Evolutionary conservation across 1,284 basidiomycete species (phyloP).

Genomic region (Pseudomicrostroma phylloplanum): DNA sequence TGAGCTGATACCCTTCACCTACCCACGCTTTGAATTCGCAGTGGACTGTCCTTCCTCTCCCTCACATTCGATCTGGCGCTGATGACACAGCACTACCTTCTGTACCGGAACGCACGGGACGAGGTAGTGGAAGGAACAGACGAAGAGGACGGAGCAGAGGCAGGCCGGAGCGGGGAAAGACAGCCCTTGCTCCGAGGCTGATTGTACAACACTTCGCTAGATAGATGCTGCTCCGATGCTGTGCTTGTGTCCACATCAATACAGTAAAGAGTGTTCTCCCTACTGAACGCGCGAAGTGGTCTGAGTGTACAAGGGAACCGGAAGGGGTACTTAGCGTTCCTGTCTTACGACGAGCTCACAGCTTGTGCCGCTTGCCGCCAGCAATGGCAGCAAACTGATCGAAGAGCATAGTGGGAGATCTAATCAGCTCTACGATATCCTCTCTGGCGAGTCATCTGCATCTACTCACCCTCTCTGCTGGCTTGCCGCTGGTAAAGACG

Average conservation of each 20-base stretch:
- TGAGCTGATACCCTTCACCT: conserved; percentile 5
- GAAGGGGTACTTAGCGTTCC: too few relatives aligned
- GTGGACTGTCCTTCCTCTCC: conserved; percentile 48
- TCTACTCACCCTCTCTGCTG: conserved; percentile 3
- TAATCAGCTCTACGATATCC: not conserved
- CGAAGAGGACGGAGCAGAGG: too few relatives aligned
- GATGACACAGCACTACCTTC: conserved; percentile 51
- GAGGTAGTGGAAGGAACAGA: not conserved
- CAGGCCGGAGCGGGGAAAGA: too few relatives aligned
- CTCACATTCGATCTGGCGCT: conserved; percentile 51
- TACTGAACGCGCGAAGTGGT: too few relatives aligned
- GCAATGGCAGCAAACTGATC: not conserved
- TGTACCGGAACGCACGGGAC: conserved; percentile 29
- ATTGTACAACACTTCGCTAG: too few relatives aligned
- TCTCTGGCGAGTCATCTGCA: not conserved
- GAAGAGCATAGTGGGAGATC: not conserved
- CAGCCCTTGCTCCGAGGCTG: too few relatives aligned
- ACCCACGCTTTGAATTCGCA: not conserved
- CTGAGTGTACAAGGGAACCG: too few relatives aligned
- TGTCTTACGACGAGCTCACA: not conserved
- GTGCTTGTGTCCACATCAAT: too few relatives aligned
- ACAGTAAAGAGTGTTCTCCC: too few relatives aligned
- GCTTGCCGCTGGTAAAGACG: conserved; percentile 1
- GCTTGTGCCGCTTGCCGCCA: not conserved
- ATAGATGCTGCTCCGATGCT: too few relatives aligned